Base-by-base conservation (phyloP, 1,284 basidiomycete species). In the Ceratobasidium sp. region DNA sequence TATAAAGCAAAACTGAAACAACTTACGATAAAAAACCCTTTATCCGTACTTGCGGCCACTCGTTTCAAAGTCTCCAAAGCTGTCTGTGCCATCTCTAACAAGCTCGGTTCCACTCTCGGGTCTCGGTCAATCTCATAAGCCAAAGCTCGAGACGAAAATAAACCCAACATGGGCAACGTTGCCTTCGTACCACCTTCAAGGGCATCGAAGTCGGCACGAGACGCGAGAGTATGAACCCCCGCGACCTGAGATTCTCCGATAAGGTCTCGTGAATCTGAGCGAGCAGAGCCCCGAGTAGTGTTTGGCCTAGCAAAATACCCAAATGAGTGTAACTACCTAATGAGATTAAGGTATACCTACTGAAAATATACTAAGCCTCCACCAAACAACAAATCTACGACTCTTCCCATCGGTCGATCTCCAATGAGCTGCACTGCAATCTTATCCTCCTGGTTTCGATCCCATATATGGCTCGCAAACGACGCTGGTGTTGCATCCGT, bases 61-160 rank as follows among this genome's bases (percentile, higher is more conserved):
- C 80, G 77, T 62, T 82, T 80, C 42, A 84, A 81, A 1, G 81
- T 81, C 23, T 81, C 80, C 38, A 84, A 80, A 3, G 83, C 83
- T 5, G 82, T 82, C 28, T 82, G 75, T 1, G 83, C 80, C 83
- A 84, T 84, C 78, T 84, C 82, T 50, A 81, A 80, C 54, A 84
- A 80, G 12, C 80, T 81, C 2, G 84, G 84, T 78, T 84, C 81
- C 23, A 69, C 59, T 2, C 76, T 81, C 0, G 80, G 71, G 77
- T 82, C 81, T 28, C 84, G 78, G 78, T 84, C 84, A n/a, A 84
- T 77, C 79, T 84, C 83, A 82, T 83, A 84, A 1, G 81, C 71
- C 82, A 83, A 82, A 80, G 84, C 82, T 23, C 79, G 79, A 23
- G 15, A 78, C 69, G 78, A 77, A 81, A 83, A 69, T 79, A 81